Base-by-base conservation (phyloP, 106 monocot genomes). In the Apostasia ramifera region DNA sequence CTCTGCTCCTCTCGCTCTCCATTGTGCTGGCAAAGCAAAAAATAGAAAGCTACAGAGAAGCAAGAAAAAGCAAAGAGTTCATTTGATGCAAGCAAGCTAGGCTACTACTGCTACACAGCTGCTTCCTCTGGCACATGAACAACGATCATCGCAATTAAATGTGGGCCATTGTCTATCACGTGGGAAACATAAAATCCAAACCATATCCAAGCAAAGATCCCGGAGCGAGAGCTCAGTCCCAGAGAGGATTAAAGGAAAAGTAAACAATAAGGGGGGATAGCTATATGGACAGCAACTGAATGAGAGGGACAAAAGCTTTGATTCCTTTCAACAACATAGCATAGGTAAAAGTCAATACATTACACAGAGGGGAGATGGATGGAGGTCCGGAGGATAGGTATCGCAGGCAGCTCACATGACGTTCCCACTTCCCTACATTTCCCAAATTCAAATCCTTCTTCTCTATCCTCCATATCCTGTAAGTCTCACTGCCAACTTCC, bases 121-220 rank as follows among this genome's bases (percentile, higher is more conserved):
- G 13, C 52, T 53, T 5, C 60, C 38, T 60, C 53, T 76, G 47
- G 44, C 55, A 56, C 68, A 48, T 67, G 65, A 46, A 62, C 46
- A 67, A 56, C 78, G 37, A 47, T 53, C 26, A 80, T 6, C 38
- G 9, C 84, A 76, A 80, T 71, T 79, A 68, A 81, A 72, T 78
- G 74, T 52, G 57, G 57, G 9, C 54, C 42, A 67, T 69, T 75
- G 74, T 64, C 74, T 55, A 77, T 82, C 85, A 81, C 85, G 72
- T 85, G 85, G 81, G 78, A 50, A 81, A 48, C 81, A 85, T 71
- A 81, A 72, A 80, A 79, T 86, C 76, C 72, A 70, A 77, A 70
- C 84, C 57, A 81, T 80, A 77, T 77, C 79, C 70, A 85, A 81
- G 71, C 55, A 81, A 75, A 81, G 80, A 81, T 81, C 76, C 73